Conservation (phyloP, 441 rosid species). For the Populus tomentosa region DNA sequence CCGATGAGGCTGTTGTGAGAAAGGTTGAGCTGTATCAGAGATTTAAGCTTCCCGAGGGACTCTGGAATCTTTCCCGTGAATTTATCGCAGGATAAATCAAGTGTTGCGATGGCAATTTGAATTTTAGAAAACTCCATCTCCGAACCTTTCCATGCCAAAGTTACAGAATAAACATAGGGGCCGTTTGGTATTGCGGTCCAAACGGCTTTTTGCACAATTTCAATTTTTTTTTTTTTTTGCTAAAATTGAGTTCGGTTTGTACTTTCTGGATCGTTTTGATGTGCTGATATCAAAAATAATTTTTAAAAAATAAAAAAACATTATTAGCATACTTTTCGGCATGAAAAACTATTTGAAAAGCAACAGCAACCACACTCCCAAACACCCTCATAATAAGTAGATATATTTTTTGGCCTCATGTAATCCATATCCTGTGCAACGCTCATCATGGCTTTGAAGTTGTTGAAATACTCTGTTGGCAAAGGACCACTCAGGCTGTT, state of each 20-base stretch:
- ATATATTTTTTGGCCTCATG: neutral
- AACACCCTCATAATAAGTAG: neutral
- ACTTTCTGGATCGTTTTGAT: too few relatives aligned
- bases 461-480: neutral
- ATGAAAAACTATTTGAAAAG: too few relatives aligned
- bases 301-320: too few relatives aligned
- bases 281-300: too few relatives aligned
- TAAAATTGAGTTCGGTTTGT: too few relatives aligned
- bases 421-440: neutral
- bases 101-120: neutral
- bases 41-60: neutral
- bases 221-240: too few relatives aligned
- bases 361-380: too few relatives aligned
- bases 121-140: neutral
- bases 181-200: too few relatives aligned
- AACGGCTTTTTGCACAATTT: too few relatives aligned
- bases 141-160: neutral
- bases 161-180: neutral
- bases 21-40: neutral
- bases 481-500: conserved; percentile 6
- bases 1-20: neutral
- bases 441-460: conserved; percentile 6
- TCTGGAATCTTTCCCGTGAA: neutral
- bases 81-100: neutral
- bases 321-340: too few relatives aligned